A percentile compares a stretch with the other conserved stretches of the same genome.
phyloP scores from a whole-genome alignment of 2,329 filamentous ascomycete species.

The Ophiosphaerella narmari region DNA sequence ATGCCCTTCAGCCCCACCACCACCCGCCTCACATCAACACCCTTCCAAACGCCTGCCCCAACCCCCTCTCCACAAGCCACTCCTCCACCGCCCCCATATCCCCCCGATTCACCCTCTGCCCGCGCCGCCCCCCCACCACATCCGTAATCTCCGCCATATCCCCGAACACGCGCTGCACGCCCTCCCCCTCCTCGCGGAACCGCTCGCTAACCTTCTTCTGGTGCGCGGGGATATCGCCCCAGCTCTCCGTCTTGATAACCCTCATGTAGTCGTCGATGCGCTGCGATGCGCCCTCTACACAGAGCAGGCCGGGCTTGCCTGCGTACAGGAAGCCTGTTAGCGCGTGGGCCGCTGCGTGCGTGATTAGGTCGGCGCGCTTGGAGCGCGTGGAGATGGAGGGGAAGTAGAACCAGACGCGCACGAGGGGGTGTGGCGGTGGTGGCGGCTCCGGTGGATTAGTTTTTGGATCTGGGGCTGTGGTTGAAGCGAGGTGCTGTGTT shows the following conservation, averaged over 20 bases:
- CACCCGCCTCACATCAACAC: constrained; percentile 37
- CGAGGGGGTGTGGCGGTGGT: constrained; percentile 29
- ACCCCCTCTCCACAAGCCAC: constrained; percentile 53
- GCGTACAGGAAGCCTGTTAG: constrained; percentile 65
- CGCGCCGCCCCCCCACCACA: constrained; percentile 53
- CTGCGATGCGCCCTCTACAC: constrained; percentile 55
- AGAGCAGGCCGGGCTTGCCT: constrained; percentile 62
- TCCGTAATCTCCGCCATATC: constrained; percentile 65
- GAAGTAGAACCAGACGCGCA: constrained; percentile 67
- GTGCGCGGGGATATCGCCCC: constrained; percentile 65
- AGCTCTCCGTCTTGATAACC: constrained; percentile 67
- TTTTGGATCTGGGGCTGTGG: too few relatives aligned
- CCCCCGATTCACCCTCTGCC: constrained; percentile 56
- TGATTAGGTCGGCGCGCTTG: constrained; percentile 63
- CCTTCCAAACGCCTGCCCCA: constrained; percentile 53
- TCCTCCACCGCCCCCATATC: constrained; percentile 60
- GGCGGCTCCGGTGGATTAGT: too few relatives aligned
- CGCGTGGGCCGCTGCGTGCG: constrained; percentile 56
- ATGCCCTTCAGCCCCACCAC: too few relatives aligned
- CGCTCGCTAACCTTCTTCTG: constrained; percentile 67
- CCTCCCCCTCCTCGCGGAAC: constrained; percentile 48
- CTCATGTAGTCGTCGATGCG: constrained; percentile 64
- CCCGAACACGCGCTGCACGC: constrained; percentile 50
- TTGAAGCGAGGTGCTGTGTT: constrained; percentile 2
- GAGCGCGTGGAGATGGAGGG: constrained; percentile 64